Percentiles rank a stretch among this genome's conserved stretches.
These are phyloP conservation scores for Ceratobasidium sp. DNA, from an alignment of 1,284 basidiomycete species.

Conservation along the genomic window DNA sequence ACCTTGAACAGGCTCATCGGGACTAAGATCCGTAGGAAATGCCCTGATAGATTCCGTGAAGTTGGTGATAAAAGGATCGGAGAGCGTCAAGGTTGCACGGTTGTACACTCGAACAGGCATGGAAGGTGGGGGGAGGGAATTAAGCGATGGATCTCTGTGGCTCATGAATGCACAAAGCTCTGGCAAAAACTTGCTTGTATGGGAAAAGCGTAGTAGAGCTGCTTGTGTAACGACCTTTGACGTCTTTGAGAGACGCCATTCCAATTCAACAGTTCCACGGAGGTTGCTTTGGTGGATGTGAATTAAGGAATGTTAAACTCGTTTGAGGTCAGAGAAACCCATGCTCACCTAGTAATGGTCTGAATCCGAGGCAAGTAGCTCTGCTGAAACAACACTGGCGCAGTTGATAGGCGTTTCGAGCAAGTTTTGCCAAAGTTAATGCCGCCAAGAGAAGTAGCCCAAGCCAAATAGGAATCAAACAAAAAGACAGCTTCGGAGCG, in stretches of 20 bases:
- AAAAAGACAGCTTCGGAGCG: not conserved
- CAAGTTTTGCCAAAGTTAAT: not conserved
- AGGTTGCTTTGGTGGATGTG: not conserved
- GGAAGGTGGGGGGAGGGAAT: not conserved
- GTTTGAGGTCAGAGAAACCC: no score
- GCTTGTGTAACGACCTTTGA: not conserved
- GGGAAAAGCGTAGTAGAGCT: not conserved
- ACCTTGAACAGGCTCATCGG: not conserved
- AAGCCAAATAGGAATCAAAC: conserved; percentile 2
- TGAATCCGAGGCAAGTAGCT: not conserved
- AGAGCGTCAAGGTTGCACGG: not conserved
- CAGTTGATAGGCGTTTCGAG: not conserved
- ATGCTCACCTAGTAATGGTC: not conserved
- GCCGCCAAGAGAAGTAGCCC: not conserved
- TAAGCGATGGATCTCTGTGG: not conserved
- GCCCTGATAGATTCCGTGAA: not conserved
- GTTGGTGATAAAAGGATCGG: not conserved
- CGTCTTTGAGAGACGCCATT: not conserved
- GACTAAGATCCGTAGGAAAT: not conserved
- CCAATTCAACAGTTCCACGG: not conserved
- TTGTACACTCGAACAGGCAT: not conserved
- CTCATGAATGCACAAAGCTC: not conserved
- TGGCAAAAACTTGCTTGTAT: not conserved
- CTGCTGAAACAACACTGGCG: not conserved
- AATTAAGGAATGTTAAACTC: no score